These are phyloP conservation scores for Ophiostoma novo-ulmi DNA, from an alignment of 2,329 filamentous ascomycete species.

Conservation along the genomic window DNA sequence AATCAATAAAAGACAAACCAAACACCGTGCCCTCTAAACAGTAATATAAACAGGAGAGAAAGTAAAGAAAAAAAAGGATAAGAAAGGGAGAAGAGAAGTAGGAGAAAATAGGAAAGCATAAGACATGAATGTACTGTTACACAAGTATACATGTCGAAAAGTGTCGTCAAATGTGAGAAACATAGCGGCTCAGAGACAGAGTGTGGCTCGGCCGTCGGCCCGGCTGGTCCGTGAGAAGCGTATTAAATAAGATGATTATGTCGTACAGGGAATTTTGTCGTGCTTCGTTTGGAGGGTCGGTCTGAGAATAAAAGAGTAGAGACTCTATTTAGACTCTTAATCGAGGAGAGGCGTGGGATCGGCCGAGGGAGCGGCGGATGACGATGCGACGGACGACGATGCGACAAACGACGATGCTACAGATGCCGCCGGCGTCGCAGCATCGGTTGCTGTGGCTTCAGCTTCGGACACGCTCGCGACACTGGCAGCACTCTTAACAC, in stretches of 20 bases:
- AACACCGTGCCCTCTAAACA: slow-evolving; percentile 15
- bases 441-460: background rate
- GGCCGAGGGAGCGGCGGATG: background rate
- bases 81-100: slow-evolving; percentile 5
- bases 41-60: slow-evolving; percentile 8
- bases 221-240: background rate
- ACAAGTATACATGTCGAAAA: slow-evolving; percentile 13
- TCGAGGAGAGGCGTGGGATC: background rate
- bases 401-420: background rate
- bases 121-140: slow-evolving; percentile 20
- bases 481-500: slow-evolving; percentile 6
- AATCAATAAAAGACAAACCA: background rate
- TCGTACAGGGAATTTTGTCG: background rate
- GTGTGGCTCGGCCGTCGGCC: background rate
- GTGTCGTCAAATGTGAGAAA: slow-evolving; percentile 9
- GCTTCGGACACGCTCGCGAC: slow-evolving; percentile 6
- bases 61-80: background rate
- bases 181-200: background rate
- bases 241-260: background rate
- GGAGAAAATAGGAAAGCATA: background rate
- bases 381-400: background rate
- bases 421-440: background rate
- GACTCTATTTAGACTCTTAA: background rate
- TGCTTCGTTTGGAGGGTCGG: background rate
- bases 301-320: too few species aligned